phyloP scores from a whole-genome alignment of 768 basidiomycete genomes.

The Dacryopinax spathularia region DNA sequence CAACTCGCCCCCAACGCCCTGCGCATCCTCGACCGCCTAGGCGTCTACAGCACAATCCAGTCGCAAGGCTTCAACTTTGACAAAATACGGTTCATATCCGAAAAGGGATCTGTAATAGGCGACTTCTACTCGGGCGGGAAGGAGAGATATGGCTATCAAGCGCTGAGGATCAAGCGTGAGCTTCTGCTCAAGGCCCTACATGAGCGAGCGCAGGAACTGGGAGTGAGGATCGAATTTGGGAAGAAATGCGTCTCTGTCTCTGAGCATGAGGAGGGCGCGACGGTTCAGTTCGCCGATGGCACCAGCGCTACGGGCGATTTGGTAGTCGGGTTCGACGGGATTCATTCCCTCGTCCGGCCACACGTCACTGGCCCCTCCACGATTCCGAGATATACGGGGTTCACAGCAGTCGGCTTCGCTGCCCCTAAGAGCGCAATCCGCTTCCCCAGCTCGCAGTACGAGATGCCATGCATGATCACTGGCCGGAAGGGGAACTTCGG shows the following conservation, averaged over 20 bases:
- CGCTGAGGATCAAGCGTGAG: background rate
- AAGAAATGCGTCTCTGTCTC: background rate
- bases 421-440: background rate
- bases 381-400: background rate
- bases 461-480: background rate
- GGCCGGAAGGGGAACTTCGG: background rate
- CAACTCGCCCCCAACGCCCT: constrained; percentile 1
- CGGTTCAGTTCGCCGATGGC: background rate
- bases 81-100: background rate
- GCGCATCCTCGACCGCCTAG: constrained; percentile 3
- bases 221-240: background rate
- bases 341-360: background rate
- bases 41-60: background rate
- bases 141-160: background rate
- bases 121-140: constrained; percentile 2
- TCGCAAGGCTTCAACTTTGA: background rate
- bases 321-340: background rate
- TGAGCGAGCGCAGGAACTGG: background rate
- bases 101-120: background rate
- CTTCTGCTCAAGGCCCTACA: background rate
- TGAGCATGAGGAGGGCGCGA: background rate
- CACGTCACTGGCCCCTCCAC: background rate
- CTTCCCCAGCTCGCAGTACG: background rate
- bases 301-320: background rate
- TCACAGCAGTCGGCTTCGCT: background rate